Conservation (phyloP, 2,329 filamentous ascomycete genomes). For the Hypocrella siamensis region DNA sequence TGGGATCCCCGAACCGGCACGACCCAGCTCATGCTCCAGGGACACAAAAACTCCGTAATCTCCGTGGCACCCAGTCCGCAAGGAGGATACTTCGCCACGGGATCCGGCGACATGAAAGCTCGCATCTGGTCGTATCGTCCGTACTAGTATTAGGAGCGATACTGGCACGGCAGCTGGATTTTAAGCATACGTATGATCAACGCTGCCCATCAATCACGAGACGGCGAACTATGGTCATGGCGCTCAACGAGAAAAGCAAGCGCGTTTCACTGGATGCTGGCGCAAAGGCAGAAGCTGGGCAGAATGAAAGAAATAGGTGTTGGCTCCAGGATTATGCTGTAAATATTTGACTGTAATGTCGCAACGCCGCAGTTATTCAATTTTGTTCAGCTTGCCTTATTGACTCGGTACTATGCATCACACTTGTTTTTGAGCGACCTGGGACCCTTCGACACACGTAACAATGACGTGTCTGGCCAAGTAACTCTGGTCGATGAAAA, state of each 20-base stretch:
- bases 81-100: slow-evolving; percentile 82
- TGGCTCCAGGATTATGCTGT: not conserved
- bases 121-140: slow-evolving; percentile 83
- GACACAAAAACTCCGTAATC: slow-evolving; percentile 97
- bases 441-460: not conserved
- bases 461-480: no score
- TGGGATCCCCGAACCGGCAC: slow-evolving; percentile 92
- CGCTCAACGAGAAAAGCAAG: no score
- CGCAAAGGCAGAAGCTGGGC: not conserved
- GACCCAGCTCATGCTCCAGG: slow-evolving; percentile 95
- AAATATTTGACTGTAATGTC: not conserved
- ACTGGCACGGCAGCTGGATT: not conserved
- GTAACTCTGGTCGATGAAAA: no score
- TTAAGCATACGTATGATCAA: not conserved
- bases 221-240: no score
- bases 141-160: slow-evolving; percentile 14
- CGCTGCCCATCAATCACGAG: no score
- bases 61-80: slow-evolving; percentile 88
- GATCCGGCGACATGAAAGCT: slow-evolving; percentile 93
- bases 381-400: not conserved
- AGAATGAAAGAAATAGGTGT: not conserved
- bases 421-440: not conserved
- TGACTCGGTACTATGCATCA: not conserved
- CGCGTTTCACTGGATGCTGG: not conserved
- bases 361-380: not conserved